Conservation (phyloP, 768 basidiomycete genomes). For the Pisolithus orientalis region DNA sequence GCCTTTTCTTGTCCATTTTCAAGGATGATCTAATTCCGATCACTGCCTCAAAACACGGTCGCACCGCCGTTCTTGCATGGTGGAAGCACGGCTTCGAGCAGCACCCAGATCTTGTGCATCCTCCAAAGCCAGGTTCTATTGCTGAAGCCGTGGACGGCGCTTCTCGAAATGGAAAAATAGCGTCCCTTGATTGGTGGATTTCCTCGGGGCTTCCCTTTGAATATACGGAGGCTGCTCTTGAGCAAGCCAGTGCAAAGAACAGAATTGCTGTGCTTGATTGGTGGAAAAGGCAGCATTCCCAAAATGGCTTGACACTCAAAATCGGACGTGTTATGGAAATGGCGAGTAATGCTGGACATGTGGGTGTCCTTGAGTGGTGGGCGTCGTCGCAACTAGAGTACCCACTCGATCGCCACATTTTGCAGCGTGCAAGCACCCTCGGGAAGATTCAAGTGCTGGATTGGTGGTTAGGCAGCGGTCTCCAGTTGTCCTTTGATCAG, state of each 20-base stretch:
- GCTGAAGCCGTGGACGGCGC: slow-evolving; percentile 74
- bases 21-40: slow-evolving; percentile 67
- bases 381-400: slow-evolving; percentile 68
- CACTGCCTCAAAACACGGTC: slow-evolving; percentile 71
- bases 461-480: slow-evolving; percentile 79
- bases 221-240: slow-evolving; percentile 76
- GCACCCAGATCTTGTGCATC: slow-evolving; percentile 52
- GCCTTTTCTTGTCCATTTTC: slow-evolving; percentile 60
- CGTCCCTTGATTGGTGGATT: slow-evolving; percentile 79
- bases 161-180: slow-evolving; percentile 68
- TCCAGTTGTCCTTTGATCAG: slow-evolving; percentile 74
- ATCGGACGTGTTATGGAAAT: slow-evolving; percentile 83
- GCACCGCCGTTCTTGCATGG: slow-evolving; percentile 71
- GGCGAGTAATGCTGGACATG: slow-evolving; percentile 74
- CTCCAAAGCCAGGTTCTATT: slow-evolving; percentile 48
- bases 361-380: slow-evolving; percentile 82
- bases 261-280: slow-evolving; percentile 74
- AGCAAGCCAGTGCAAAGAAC: slow-evolving; percentile 73
- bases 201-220: slow-evolving; percentile 58
- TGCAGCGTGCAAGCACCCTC: slow-evolving; percentile 73
- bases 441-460: slow-evolving; percentile 75
- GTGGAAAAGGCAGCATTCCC: slow-evolving; percentile 63
- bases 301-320: slow-evolving; percentile 55
- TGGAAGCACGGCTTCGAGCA: slow-evolving; percentile 65
- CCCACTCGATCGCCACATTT: slow-evolving; percentile 71